These are phyloP conservation scores for Rhizopogon vulgaris DNA, from an alignment of 768 basidiomycete genomes.

Conservation along the genomic window DNA sequence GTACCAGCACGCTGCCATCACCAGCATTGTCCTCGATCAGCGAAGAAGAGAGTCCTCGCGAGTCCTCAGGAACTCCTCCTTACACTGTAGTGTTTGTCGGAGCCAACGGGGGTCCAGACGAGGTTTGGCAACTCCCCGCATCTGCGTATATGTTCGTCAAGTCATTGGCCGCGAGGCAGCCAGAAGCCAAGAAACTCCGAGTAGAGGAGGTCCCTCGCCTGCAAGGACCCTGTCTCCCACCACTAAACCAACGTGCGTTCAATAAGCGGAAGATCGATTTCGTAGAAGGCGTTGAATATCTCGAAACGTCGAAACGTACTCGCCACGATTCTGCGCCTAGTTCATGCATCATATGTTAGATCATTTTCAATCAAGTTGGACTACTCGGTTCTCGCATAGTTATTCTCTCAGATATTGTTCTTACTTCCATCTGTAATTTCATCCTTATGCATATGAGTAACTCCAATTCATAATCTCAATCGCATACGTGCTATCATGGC, in stretches of 20 bases:
- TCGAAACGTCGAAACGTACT: background rate
- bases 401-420: background rate
- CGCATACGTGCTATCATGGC: constrained; percentile 31
- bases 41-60: background rate
- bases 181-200: background rate
- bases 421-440: background rate
- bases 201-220: background rate
- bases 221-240: background rate
- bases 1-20: background rate
- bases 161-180: background rate
- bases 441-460: background rate
- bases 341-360: constrained; percentile 1
- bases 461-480: constrained; percentile 20
- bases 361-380: background rate
- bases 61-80: background rate
- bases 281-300: background rate
- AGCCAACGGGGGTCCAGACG: background rate
- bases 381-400: background rate
- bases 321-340: background rate
- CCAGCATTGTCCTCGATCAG: background rate
- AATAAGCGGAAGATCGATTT: background rate
- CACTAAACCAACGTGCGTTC: background rate
- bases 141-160: background rate
- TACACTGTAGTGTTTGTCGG: background rate
- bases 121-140: constrained; percentile 1